Percentiles rank a stretch among this genome's conserved stretches.
Evolutionary conservation across 2,329 filamentous ascomycete genomes (phyloP).

Genomic region (Chrysoporthe austroafricana): DNA sequence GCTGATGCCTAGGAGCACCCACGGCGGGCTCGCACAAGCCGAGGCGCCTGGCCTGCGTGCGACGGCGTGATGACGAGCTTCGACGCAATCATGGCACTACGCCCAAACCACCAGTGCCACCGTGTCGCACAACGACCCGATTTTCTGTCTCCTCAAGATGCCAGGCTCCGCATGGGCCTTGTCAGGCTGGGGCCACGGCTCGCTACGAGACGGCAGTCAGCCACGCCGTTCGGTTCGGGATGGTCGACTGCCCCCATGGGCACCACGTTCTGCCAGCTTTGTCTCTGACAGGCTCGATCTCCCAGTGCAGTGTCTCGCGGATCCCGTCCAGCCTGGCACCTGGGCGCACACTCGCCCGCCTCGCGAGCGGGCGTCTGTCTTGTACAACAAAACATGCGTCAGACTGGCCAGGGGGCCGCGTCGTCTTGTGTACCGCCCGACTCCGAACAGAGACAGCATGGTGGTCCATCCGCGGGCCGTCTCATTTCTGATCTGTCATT

Average conservation of each 20-base stretch:
- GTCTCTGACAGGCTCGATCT: slow-evolving; percentile 22
- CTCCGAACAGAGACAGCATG: background rate
- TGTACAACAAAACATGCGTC: slow-evolving; percentile 4
- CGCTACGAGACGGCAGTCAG: slow-evolving; percentile 9
- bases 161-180: background rate
- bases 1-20: background rate
- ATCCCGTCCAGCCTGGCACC: background rate
- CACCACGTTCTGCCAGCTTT: slow-evolving; percentile 21
- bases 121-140: slow-evolving; percentile 8
- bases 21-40: background rate
- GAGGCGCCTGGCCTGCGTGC: background rate
- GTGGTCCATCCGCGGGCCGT: slow-evolving; percentile 1
- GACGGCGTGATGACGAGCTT: slow-evolving; percentile 14
- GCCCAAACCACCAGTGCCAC: slow-evolving; percentile 6
- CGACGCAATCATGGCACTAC: slow-evolving; percentile 12
- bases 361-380: background rate
- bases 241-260: background rate
- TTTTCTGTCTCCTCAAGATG: background rate
- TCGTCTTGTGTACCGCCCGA: background rate
- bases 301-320: background rate
- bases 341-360: background rate
- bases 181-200: slow-evolving; percentile 13
- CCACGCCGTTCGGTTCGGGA: slow-evolving; percentile 2
- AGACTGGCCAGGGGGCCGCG: background rate
- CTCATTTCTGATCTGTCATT: slow-evolving; percentile 25